Conservation (phyloP, 1,284 basidiomycete genomes). For the Heterobasidion parviporum region DNA sequence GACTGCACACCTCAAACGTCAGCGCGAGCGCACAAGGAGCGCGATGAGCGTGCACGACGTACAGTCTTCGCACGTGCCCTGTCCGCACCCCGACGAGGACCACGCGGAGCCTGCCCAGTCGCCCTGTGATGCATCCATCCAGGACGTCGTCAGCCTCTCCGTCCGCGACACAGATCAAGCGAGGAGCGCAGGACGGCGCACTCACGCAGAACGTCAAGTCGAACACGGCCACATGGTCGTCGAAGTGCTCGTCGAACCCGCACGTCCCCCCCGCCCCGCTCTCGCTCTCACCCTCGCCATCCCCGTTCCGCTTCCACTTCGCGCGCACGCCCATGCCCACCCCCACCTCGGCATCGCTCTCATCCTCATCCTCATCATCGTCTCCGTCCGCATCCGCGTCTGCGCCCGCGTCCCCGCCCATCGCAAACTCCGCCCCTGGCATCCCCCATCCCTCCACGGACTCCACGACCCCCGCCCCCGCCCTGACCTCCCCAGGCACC, state of each 20-base stretch:
- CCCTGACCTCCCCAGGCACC: conserved; percentile 31
- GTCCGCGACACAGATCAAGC: background rate
- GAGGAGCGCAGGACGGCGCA: conserved; percentile 4
- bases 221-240: conserved; percentile 42
- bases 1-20: conserved; percentile 21
- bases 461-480: conserved; percentile 18
- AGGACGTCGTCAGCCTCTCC: background rate
- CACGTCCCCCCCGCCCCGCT: conserved; percentile 16
- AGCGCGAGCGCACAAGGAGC: background rate
- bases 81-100: conserved; percentile 25
- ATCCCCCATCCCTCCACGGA: conserved; percentile 32
- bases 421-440: conserved; percentile 44
- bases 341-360: too few species aligned
- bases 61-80: conserved; percentile 31
- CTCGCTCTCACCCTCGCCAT: too few species aligned
- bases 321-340: too few species aligned
- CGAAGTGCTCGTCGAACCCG: conserved; percentile 35
- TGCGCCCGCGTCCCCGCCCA: conserved; percentile 11
- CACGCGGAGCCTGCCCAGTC: conserved; percentile 40
- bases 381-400: too few species aligned
- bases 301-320: too few species aligned
- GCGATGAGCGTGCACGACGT: conserved; percentile 14
- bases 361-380: too few species aligned
- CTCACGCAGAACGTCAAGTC: conserved; percentile 47
- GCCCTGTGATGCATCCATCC: conserved; percentile 25